phyloP scores from a whole-genome alignment of 225 moss, liverwort and hornwort species.

The Physcomitrium patens region DNA sequence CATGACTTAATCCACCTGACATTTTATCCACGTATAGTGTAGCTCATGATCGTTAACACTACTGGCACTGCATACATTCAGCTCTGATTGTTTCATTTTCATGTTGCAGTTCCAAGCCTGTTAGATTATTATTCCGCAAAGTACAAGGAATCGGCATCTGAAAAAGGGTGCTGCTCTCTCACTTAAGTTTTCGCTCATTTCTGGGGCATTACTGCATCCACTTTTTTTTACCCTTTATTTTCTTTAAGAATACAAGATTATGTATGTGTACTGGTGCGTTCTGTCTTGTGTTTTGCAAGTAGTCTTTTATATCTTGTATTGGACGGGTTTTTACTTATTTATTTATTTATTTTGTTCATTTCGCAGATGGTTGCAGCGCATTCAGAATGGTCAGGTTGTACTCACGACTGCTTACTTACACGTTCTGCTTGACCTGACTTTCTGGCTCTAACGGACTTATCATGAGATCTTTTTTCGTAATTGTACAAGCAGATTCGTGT shows the following conservation, averaged over 20 bases:
- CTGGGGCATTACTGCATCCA: neutral
- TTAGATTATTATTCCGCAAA: conserved; percentile 74
- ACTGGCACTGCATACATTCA: neutral
- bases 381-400: conserved; percentile 79
- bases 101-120: conserved; percentile 59
- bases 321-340: neutral
- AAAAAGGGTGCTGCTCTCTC: conserved; percentile 47
- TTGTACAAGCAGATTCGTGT: conserved; percentile 68
- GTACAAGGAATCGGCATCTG: conserved; percentile 80
- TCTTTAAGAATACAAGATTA: conserved; percentile 20
- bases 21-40: neutral
- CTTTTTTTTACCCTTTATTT: neutral
- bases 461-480: neutral
- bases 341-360: neutral
- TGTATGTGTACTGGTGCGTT: neutral
- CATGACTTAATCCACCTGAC: conserved; percentile 3
- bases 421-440: neutral
- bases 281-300: conserved; percentile 15
- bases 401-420: conserved; percentile 16
- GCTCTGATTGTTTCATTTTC: neutral
- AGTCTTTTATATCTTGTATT: neutral
- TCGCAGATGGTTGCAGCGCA: conserved; percentile 92
- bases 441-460: conserved; percentile 9
- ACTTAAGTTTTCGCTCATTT: neutral
- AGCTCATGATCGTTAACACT: neutral